Evolutionary conservation across 2,329 filamentous ascomycete genomes (phyloP), one percentile per base, ranked within the genome.

Genomic region (Arachnopeziza araneosa): DNA sequence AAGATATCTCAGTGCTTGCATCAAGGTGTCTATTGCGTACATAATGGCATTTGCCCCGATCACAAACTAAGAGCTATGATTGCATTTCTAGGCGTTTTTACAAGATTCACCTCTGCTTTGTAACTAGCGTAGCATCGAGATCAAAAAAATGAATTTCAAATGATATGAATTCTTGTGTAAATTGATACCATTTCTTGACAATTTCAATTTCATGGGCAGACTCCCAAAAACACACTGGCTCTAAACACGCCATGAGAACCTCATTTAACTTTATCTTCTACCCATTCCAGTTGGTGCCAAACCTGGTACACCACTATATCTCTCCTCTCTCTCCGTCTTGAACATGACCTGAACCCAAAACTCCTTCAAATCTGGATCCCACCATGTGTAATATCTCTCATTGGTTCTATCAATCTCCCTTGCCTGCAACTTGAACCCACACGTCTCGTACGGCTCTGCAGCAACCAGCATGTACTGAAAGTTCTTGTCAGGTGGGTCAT

Each of bases 321-420:
- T 82, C 81, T 97, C 93, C 77, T 98, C 95, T 65, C 95, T 86
- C 80, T 99, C 95, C 49, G 95, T 98, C 84, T 97, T 95, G 78
- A 98, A 99, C 80, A 98, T 90, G 66, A 99, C 83, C 80, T 98
- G 95, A 50, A 97, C 84, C 91, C 92, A 98, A 73, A 96, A 99
- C 79, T 98, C 93, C 80, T 96, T 96, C 64, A 88, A 86, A 74
- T 99, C 95, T 62, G 89, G 87, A 76, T 99, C 95, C 80, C 93
- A 99, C 87, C 93, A 98, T 57, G 85, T 89, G 83, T 93, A 99
- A 75, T 93, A 95, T 70, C 88, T 84, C 60, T 90, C 93, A 67
- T 96, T 92, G 24, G 90, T 83, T 69, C 92, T 85, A 77, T 99
- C 95, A 61, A 99, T 86, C 79, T 98, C 95, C 61, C 91, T 82